Base-by-base conservation (phyloP, 108 stramenopile genomes). In the Skeletonema tropicum region DNA sequence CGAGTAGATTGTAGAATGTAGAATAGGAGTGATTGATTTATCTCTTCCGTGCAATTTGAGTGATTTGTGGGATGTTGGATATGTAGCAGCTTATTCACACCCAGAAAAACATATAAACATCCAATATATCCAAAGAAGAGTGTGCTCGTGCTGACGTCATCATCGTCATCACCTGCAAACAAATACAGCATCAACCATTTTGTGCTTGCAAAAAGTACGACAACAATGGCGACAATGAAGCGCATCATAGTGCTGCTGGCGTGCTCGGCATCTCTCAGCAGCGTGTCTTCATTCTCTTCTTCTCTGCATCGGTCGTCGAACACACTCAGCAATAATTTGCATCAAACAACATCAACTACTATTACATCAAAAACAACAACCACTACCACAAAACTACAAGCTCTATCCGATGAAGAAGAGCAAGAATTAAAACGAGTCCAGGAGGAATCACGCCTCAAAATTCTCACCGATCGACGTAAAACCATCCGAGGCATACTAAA, bases 401-500 rank as follows among this genome's bases (percentile, higher is more conserved):
- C 68, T 8, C n/a, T 60, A 25, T 60, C 59, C 6, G 66, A 68
- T 21, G 65, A 71, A 48, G 71, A 67, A 12, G 58, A 66, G 17
- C 25, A 46, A 23, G 80, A 82, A 57, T 42, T 71, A 36, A 39
- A 23, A 66, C 3, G 26, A 38, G 55, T 82, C 2, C 83, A 89
- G 74, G 90, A 93, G 71, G 80, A 90, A 66, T 77, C 84, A 33
- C 81, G 90, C 9, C 38, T 89, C 0, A 76, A 88, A 66, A 72
- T 94, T 13, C 74, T 78, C 13, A 32, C 72, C 23, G 65, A 63
- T 70, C 87, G 93, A 38, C 68, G 93, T 39, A 75, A 79, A 41
- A 84, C 85, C 26, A 89, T 94, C 55, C 91, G 93, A 35, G 60
- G 65, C 5, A 66, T 84, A 29, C 70, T 94, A 17, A 85, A 80